Base-by-base conservation (phyloP, 2,329 filamentous ascomycete species). In the Ophiostoma ips region DNA sequence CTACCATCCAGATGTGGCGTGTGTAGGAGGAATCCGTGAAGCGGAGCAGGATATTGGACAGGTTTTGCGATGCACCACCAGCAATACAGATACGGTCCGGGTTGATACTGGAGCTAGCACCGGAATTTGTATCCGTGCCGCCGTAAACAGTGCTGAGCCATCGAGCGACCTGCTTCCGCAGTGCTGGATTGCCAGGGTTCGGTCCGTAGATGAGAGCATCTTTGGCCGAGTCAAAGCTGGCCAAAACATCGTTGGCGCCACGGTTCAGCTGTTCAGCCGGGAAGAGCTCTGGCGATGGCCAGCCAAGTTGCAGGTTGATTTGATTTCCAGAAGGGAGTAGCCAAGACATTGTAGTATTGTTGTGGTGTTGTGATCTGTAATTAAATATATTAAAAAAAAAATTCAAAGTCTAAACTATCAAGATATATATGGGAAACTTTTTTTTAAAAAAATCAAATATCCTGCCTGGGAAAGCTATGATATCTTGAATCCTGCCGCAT, bases 21-120 rank as follows among this genome's bases (percentile, higher is more conserved):
- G 82, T 85, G 59, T 76, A 81, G 2, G 67, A 59, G 0, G 79
- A 76, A 59, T 85, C 82, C 0, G 81, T 76, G 58, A 80, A 84
- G 13, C 77, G 76, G 55, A 76, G 72, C 21, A 85, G 66, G 11
- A 84, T 66, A 53, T 71, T 77, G 0, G 75, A 77, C 5, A 86
- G 65, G 56, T 77, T 82, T 61, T 83, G 77, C 28, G 75, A 80
- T 2, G 82, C 81, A 12, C 81, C 82, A 36, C 78, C 79, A 1
- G 77, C 78, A 57, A 85, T 76, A 59, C 71, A 74, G 52, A 84
- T 75, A 19, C 80, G 68, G 2, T 72, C 68, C 19, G 15, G 18
- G 12, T 48, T 34, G 10, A 48, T 13, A 65, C 54, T 62, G 34
- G 15, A 5, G 34, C 13, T 28, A 8, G 3, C 11, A 2, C 24